These are phyloP conservation scores for Entomophthora muscae DNA, from an alignment of 371 early-diverging fungal species.

Conservation along the genomic window DNA sequence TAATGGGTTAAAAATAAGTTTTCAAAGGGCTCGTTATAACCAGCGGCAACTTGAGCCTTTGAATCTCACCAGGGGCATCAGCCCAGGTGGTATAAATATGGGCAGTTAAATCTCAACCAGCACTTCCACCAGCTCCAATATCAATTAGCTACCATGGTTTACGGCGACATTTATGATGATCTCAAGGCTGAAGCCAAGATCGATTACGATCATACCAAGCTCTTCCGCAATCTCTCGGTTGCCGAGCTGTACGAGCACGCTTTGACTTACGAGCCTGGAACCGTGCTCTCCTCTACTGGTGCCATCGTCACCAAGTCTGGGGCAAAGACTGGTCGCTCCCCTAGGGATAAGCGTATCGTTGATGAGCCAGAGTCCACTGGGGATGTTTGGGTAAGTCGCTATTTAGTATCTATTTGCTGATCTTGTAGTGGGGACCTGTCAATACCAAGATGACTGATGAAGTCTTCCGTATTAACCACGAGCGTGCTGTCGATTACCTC, in stretches of 20 bases:
- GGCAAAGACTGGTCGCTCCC: slow-evolving; percentile 73
- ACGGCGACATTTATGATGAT: slow-evolving; percentile 8
- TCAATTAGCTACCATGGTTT: slow-evolving; percentile 5
- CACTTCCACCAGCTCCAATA: too few relatives aligned
- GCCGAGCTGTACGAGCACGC: slow-evolving; percentile 90
- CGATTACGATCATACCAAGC: slow-evolving; percentile 3
- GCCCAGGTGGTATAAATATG: too few relatives aligned
- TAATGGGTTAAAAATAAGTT: too few relatives aligned
- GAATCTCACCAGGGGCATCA: too few relatives aligned
- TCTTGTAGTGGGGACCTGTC: slow-evolving; percentile 81
- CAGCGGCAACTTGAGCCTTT: too few relatives aligned
- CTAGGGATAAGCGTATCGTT: slow-evolving; percentile 91
- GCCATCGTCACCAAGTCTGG: slow-evolving; percentile 85
- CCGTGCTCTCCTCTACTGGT: slow-evolving; percentile 73
- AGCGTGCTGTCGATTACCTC: slow-evolving; percentile 88
- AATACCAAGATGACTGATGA: slow-evolving; percentile 77
- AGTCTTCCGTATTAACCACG: slow-evolving; percentile 85
- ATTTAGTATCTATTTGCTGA: slow-evolving; percentile 7
- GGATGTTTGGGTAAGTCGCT: slow-evolving; percentile 61
- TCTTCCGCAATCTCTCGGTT: slow-evolving; percentile 23
- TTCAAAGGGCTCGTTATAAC: too few relatives aligned
- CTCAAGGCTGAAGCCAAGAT: slow-evolving; percentile 8
- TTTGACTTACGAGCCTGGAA: slow-evolving; percentile 66
- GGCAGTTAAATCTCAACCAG: too few relatives aligned
- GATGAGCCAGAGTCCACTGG: slow-evolving; percentile 60